phyloP scores from a whole-genome alignment of 2,329 filamentous ascomycete species.

The Shiraia bambusicola region DNA sequence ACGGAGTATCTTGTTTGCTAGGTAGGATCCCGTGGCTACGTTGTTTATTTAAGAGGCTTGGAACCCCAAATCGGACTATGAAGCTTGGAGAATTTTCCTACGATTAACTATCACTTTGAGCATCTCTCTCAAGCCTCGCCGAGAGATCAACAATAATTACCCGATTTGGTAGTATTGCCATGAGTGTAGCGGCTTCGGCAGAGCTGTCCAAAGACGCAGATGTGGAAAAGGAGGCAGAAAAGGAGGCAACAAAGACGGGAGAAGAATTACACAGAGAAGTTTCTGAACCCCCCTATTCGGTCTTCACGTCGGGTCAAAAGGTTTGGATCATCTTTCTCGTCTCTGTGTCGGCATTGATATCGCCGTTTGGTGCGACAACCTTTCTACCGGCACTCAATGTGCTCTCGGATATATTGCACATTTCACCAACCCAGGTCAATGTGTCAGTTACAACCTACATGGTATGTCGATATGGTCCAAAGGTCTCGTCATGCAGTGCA shows the following conservation, averaged over 20 bases:
- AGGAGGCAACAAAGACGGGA: constrained; percentile 1
- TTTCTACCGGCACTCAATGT: constrained; percentile 42
- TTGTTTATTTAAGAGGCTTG: no score
- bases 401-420: constrained; percentile 42
- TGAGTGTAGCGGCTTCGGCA: background rate
- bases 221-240: background rate
- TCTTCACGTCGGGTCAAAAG: constrained; percentile 41
- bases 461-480: constrained; percentile 16
- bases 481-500: background rate
- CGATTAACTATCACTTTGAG: no score
- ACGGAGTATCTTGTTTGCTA: no score
- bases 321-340: constrained; percentile 54
- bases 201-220: constrained; percentile 1
- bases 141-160: no score
- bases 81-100: no score
- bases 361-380: constrained; percentile 47
- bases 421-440: constrained; percentile 50
- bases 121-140: no score
- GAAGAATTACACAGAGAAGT: constrained; percentile 21
- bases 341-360: constrained; percentile 51
- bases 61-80: no score
- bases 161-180: no score
- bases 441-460: constrained; percentile 56
- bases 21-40: no score
- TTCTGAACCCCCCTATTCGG: constrained; percentile 33